Evolutionary conservation across 2,329 filamentous ascomycete genomes (phyloP), one percentile per base, ranked within the genome.

Genomic region (Cladosporium sp.): DNA sequence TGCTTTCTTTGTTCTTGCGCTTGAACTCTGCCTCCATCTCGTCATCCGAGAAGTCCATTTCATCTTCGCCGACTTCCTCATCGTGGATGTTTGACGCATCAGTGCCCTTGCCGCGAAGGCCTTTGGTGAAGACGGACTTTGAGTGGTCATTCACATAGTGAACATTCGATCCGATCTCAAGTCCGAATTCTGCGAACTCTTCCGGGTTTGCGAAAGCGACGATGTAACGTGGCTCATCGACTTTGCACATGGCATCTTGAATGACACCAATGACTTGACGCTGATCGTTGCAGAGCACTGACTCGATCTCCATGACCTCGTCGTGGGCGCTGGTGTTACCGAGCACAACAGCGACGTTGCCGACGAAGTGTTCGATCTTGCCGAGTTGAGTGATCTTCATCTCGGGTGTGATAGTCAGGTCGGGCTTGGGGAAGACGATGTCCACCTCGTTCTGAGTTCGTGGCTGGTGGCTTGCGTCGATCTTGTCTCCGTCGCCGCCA

Each of bases 31-130:
- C 90, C 78, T 99, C 95, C 71, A 91, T 91, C 79, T 99, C 95
- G 73, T 99, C 95, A 71, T 99, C 95, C 0, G 94, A 97, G 77
- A 98, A 98, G 75, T 98, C 95, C 71, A 92, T 86, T 76, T 98
- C 94, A 44, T 96, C 91, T 35, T 91, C 89, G 18, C 81, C 88
- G 8, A 93, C 85, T 79, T 98, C 94, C 77, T 99, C 95, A 71
- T 98, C 95, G 77, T 97, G 91, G 64, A 97, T 85, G 75, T 98
- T 98, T 61, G 92, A 96, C 10, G 95, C 94, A 78, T 99, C 95
- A 11, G 92, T 95, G 67, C 93, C 92, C 80, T 96, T 98, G 62
- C 84, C 85, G 77, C 90, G 91, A 65, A 98, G 81, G 7, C 89
- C 88, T 76, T 95, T 86, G 0, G 94, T 97, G 74, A 97, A 95